Conservation (phyloP, 108 stramenopile genomes). For the Nitzschia palea region DNA sequence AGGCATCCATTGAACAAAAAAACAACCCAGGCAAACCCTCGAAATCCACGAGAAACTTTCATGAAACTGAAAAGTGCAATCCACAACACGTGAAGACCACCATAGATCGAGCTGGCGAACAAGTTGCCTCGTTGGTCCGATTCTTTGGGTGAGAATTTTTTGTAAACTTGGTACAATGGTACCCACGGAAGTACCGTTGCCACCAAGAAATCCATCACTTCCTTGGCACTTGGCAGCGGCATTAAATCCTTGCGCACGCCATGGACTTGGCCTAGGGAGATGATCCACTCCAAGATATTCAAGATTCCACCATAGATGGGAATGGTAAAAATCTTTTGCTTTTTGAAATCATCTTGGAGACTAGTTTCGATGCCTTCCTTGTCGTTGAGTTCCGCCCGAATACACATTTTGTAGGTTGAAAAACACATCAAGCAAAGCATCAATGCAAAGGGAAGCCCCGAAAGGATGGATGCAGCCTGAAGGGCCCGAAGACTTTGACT, state of each 20-base stretch:
- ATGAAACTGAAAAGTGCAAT: conserved; percentile 12
- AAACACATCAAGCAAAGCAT: conserved; percentile 41
- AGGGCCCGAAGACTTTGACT: conserved; percentile 43
- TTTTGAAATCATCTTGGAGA: conserved; percentile 5
- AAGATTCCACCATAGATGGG: conserved; percentile 50
- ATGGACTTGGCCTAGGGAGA: conserved; percentile 31
- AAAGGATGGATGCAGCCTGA: conserved; percentile 59
- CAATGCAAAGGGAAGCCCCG: conserved; percentile 59
- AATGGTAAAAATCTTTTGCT: conserved; percentile 20
- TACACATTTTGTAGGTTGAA: conserved; percentile 32
- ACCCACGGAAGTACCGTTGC: conserved; percentile 39
- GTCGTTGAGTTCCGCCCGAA: conserved; percentile 5
- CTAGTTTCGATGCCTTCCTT: conserved; percentile 6
- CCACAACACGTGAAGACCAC: background rate
- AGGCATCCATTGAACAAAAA: conserved; percentile 16
- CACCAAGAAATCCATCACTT: conserved; percentile 23
- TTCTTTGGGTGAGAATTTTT: conserved; percentile 10
- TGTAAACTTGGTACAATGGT: conserved; percentile 29
- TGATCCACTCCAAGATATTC: conserved; percentile 41
- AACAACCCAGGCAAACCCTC: conserved; percentile 16
- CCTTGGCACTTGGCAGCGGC: conserved; percentile 6
- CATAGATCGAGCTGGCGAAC: conserved; percentile 1
- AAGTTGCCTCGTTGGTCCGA: conserved; percentile 2
- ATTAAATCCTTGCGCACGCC: conserved; percentile 17
- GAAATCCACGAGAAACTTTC: conserved; percentile 12